Evolutionary conservation across 2,329 filamentous ascomycete species (phyloP).

Genomic region (Fonsecaea monophora): DNA sequence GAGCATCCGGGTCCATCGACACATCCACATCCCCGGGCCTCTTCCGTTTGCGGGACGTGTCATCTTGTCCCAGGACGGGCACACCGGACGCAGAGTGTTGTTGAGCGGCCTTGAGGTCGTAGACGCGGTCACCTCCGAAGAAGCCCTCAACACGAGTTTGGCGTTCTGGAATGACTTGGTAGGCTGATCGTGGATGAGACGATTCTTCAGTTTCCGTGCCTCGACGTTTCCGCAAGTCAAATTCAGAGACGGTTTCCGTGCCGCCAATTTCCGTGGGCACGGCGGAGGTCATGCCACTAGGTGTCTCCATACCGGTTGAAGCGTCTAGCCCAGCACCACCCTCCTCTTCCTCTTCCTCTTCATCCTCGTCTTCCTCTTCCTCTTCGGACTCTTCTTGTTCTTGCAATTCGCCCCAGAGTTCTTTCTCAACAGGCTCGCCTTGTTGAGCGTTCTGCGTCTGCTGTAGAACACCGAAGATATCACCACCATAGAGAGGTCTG

Average conservation of each 20-base stretch:
- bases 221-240: conserved; percentile 87
- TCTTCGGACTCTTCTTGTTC: conserved; percentile 68
- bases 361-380: conserved; percentile 74
- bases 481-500: conserved; percentile 87
- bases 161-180: conserved; percentile 87
- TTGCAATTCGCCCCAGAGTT: conserved; percentile 90
- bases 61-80: conserved; percentile 82
- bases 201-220: conserved; percentile 89
- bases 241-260: conserved; percentile 79
- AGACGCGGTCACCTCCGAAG: conserved; percentile 93
- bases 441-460: conserved; percentile 66
- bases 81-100: conserved; percentile 56
- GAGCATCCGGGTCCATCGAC: conserved; percentile 82
- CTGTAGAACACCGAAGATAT: conserved; percentile 83
- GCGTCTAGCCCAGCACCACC: conserved; percentile 72
- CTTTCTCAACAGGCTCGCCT: conserved; percentile 83
- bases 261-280: conserved; percentile 80
- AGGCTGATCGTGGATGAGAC: conserved; percentile 75
- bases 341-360: conserved; percentile 67
- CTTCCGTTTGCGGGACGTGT: conserved; percentile 77
- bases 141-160: conserved; percentile 87
- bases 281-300: conserved; percentile 78
- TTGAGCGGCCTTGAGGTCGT: conserved; percentile 75
- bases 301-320: conserved; percentile 78
- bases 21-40: conserved; percentile 96